A percentile compares a stretch with the other conserved stretches of the same genome.
Evolutionary conservation across 306 rosid genomes (phyloP).

Genomic region (Datisca glomerata): DNA sequence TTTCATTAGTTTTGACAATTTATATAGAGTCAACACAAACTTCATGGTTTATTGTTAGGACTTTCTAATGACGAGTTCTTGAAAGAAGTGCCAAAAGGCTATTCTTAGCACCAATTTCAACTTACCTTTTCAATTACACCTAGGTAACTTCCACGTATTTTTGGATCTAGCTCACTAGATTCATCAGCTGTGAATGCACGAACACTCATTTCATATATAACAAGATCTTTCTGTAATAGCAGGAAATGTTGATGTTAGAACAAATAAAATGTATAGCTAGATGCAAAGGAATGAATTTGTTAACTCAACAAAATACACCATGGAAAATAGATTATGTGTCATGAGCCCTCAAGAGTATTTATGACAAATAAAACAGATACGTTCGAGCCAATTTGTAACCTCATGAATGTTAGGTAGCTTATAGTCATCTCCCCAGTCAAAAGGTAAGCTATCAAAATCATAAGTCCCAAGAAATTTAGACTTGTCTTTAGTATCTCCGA

Average conservation of each 20-base stretch:
- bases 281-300: too few species aligned
- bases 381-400: constrained; percentile 30
- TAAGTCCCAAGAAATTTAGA: constrained; percentile 72
- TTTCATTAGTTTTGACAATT: too few species aligned
- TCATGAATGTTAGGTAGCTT: constrained; percentile 78
- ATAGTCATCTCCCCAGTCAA: constrained; percentile 89
- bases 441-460: constrained; percentile 69
- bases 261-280: background rate
- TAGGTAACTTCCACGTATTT: constrained; percentile 73
- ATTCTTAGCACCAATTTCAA: too few species aligned
- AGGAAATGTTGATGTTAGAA: constrained; percentile 4
- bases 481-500: constrained; percentile 57
- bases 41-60: too few species aligned
- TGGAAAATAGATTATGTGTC: too few species aligned
- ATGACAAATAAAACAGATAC: background rate
- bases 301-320: too few species aligned
- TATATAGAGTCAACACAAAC: too few species aligned
- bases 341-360: too few species aligned
- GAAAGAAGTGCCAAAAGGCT: background rate
- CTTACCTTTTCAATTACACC: constrained; percentile 95
- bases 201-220: constrained; percentile 89
- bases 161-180: constrained; percentile 63
- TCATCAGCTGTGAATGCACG: constrained; percentile 81
- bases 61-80: background rate
- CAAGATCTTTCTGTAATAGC: constrained; percentile 79